These are phyloP conservation scores for Colletotrichum godetiae DNA, from an alignment of 2,329 filamentous ascomycete genomes.

Conservation along the genomic window DNA sequence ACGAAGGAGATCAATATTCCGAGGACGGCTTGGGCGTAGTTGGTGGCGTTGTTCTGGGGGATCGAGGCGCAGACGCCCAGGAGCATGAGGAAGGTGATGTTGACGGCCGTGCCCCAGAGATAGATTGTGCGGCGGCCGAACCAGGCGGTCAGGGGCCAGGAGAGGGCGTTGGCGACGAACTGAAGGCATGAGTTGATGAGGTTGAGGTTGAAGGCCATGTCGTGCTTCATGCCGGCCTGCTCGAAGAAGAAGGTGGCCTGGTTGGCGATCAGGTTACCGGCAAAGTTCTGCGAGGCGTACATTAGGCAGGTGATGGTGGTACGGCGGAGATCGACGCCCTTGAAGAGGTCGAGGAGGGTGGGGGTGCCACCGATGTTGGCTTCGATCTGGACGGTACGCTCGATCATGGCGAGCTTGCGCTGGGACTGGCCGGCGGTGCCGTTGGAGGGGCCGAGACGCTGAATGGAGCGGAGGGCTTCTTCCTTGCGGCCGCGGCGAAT, in stretches of 20 bases:
- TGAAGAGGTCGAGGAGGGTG: slow-evolving; percentile 62
- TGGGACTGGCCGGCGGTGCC: slow-evolving; percentile 44
- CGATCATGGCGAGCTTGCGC: slow-evolving; percentile 67
- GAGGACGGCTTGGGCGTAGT: slow-evolving; percentile 50
- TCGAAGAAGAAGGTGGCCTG: slow-evolving; percentile 71
- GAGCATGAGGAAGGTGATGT: slow-evolving; percentile 48
- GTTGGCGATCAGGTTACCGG: slow-evolving; percentile 71
- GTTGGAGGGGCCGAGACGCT: slow-evolving; percentile 53
- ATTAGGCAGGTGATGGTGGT: slow-evolving; percentile 67
- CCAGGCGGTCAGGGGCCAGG: slow-evolving; percentile 49
- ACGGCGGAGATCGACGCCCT: slow-evolving; percentile 64
- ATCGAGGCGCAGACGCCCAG: slow-evolving; percentile 50
- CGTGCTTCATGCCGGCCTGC: slow-evolving; percentile 40
- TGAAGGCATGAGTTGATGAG: slow-evolving; percentile 43
- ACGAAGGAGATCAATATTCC: slow-evolving; percentile 53
- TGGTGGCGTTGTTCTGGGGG: slow-evolving; percentile 44
- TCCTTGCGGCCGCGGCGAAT: slow-evolving; percentile 58
- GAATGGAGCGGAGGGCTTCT: slow-evolving; percentile 56
- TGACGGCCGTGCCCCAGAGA: slow-evolving; percentile 48
- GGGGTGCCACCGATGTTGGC: slow-evolving; percentile 53
- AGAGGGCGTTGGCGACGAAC: slow-evolving; percentile 48
- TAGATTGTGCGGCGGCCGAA: slow-evolving; percentile 54
- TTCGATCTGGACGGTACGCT: slow-evolving; percentile 66
- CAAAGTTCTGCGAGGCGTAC: slow-evolving; percentile 69
- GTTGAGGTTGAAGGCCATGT: slow-evolving; percentile 40